Conservation (phyloP, 495 filamentous ascomycete species). For the Achaetomiella virescens region DNA sequence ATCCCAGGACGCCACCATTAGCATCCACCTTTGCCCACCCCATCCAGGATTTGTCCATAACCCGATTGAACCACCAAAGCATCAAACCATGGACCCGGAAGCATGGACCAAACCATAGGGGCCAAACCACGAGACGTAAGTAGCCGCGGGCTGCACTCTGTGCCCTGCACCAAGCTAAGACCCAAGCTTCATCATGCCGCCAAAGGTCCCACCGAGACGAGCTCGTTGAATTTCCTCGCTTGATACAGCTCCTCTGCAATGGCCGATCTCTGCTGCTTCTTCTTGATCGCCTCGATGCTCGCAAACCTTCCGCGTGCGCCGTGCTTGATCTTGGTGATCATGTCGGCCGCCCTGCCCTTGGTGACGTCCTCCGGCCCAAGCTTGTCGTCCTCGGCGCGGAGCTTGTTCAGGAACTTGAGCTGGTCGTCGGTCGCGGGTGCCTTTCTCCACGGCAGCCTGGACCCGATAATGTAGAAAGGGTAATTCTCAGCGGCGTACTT, state of each 20-base stretch:
- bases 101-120: too few relatives aligned
- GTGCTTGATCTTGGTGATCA: conserved; percentile 86
- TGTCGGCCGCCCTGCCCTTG: conserved; percentile 78
- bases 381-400: conserved; percentile 48
- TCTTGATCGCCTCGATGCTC: conserved; percentile 44
- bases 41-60: too few relatives aligned
- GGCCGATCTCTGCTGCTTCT: conserved; percentile 35
- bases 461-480: conserved; percentile 50
- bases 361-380: conserved; percentile 54
- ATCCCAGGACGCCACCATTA: too few relatives aligned
- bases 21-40: too few relatives aligned
- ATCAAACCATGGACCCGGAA: too few relatives aligned
- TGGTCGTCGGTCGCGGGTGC: conserved; percentile 62
- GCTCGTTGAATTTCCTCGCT: conserved; percentile 40
- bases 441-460: conserved; percentile 60
- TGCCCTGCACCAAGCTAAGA: too few relatives aligned
- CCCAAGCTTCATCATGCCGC: conserved; percentile 2
- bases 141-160: too few relatives aligned
- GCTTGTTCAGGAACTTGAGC: conserved; percentile 63
- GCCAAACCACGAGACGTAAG: too few relatives aligned
- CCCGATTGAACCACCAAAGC: too few relatives aligned
- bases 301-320: conserved; percentile 69
- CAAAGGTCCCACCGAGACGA: conserved; percentile 61
- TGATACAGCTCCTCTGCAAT: conserved; percentile 39
- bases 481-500: conserved; percentile 65